Percentiles rank a stretch among this genome's conserved stretches.
These are phyloP conservation scores for Suillus alpinus DNA, from an alignment of 768 basidiomycete species.

Conservation along the genomic window DNA sequence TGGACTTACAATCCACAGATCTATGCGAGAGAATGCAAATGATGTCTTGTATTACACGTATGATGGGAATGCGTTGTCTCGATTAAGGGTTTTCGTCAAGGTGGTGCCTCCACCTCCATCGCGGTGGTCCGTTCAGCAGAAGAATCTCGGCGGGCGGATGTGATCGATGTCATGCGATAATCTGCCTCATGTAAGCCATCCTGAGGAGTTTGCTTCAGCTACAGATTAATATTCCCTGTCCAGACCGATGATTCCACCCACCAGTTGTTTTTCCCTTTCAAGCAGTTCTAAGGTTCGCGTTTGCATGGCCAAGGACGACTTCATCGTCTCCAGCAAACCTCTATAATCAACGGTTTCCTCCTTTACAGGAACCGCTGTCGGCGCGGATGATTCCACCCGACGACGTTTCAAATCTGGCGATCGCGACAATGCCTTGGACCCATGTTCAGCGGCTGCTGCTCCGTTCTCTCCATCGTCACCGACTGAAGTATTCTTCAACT, in stretches of 20 bases:
- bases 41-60: background rate
- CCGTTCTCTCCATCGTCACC: background rate
- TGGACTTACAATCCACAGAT: background rate
- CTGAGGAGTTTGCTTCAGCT: constrained; percentile 19
- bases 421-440: background rate
- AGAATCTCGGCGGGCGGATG: constrained; percentile 17
- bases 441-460: background rate
- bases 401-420: constrained; percentile 15
- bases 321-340: constrained; percentile 43
- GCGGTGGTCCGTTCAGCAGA: constrained; percentile 1
- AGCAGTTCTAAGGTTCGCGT: constrained; percentile 40
- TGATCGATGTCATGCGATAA: background rate
- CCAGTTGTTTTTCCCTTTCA: constrained; percentile 48
- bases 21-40: background rate
- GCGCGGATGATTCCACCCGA: constrained; percentile 10
- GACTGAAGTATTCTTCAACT: background rate
- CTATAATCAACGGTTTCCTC: constrained; percentile 24
- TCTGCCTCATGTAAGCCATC: constrained; percentile 15
- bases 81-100: background rate
- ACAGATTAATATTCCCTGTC: background rate
- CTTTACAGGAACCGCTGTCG: constrained; percentile 12
- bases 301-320: constrained; percentile 48
- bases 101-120: background rate
- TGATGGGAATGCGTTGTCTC: background rate
- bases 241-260: constrained; percentile 14